phyloP scores from a whole-genome alignment of 1,284 basidiomycete species.

The Vanrija sp. region DNA sequence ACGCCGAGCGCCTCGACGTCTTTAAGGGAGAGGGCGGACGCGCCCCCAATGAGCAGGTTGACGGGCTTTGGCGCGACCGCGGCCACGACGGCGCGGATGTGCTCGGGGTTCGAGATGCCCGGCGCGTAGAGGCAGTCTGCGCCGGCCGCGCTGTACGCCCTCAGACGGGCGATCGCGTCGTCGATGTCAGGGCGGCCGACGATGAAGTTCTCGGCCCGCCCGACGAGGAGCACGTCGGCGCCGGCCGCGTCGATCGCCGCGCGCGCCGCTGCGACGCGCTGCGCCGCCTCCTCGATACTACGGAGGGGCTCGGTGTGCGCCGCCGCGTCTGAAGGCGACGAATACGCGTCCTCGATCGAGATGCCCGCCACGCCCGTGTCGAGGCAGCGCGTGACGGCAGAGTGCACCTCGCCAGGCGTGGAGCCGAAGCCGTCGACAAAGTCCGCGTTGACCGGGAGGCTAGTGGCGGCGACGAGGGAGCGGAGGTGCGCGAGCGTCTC shows the following conservation, averaged over 20 bases:
- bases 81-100: constrained; percentile 1
- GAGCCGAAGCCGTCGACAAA: constrained; percentile 7
- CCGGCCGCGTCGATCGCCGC: constrained; percentile 1
- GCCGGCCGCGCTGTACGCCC: constrained; percentile 1
- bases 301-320: not conserved
- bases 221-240: not conserved
- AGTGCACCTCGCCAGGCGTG: not conserved
- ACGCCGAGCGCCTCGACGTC: constrained; percentile 2
- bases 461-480: not conserved
- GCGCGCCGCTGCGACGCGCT: constrained; percentile 2
- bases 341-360: constrained; percentile 3
- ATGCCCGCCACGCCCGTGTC: constrained; percentile 2
- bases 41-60: not conserved
- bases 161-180: constrained; percentile 1
- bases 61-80: constrained; percentile 7
- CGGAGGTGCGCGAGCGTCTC: constrained; percentile 1
- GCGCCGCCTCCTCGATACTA: not conserved
- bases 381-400: not conserved
- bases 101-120: not conserved
- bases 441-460: constrained; percentile 7
- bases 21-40: not conserved
- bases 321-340: too few relatives aligned
- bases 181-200: not conserved
- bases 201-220: constrained; percentile 7
- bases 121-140: constrained; percentile 3